Conservation (phyloP, 257 asterid genomes). For the Fraxinus pennsylvanica region DNA sequence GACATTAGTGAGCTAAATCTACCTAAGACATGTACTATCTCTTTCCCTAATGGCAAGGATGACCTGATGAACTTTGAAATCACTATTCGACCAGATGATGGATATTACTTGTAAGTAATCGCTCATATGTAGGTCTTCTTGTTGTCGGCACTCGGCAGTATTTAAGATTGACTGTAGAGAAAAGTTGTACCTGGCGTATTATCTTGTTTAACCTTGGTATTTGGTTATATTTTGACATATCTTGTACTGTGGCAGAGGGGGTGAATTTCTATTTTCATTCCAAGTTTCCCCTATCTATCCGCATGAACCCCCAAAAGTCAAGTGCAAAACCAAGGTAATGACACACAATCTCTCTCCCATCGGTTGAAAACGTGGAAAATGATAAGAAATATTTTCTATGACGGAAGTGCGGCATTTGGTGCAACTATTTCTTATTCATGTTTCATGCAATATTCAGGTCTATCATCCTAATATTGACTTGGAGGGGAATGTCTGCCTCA, state of each 20-base stretch:
- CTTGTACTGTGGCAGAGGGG: slow-evolving; percentile 54
- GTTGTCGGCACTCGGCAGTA: not conserved
- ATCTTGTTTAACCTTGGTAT: not conserved
- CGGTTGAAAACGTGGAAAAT: not conserved
- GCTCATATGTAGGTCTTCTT: not conserved
- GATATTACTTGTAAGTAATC: slow-evolving; percentile 40
- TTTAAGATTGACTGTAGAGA: too few species aligned
- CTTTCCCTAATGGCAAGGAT: slow-evolving; percentile 54
- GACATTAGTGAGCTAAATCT: slow-evolving; percentile 46
- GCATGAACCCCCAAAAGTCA: slow-evolving; percentile 92
- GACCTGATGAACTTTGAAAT: slow-evolving; percentile 61
- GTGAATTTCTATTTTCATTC: slow-evolving; percentile 82
- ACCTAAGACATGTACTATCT: slow-evolving; percentile 37
- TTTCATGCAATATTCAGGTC: slow-evolving; percentile 46
- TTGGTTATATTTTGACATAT: slow-evolving; percentile 9
- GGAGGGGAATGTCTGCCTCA: slow-evolving; percentile 94
- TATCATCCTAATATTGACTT: slow-evolving; percentile 95
- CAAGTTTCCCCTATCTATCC: slow-evolving; percentile 91
- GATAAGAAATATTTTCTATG: not conserved
- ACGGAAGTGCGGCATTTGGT: slow-evolving; percentile 7
- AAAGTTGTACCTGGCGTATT: not conserved
- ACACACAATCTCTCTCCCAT: not conserved
- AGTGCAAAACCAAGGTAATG: slow-evolving; percentile 45
- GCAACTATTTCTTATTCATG: not conserved
- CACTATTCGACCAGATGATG: slow-evolving; percentile 36